Percentiles rank a stretch among this genome's conserved stretches.
Conservation (phyloP, 2,329 filamentous ascomycete species). For the Alternaria infectoria region DNA sequence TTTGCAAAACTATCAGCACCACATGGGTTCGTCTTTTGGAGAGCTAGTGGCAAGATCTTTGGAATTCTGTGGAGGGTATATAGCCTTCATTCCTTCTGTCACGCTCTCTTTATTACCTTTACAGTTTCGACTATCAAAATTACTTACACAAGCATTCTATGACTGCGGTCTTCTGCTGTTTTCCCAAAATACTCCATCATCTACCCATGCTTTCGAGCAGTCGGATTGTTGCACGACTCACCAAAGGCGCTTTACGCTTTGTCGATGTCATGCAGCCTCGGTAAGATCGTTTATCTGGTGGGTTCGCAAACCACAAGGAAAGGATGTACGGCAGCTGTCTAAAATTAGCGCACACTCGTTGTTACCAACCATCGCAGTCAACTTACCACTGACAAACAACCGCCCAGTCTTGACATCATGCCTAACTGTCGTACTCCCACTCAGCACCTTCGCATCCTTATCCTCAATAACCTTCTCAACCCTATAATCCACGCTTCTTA, state of each 20-base stretch:
- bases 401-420: slow-evolving; percentile 36
- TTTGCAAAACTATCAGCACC: fast-evolving
- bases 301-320: slow-evolving; percentile 19
- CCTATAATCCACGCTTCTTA: slow-evolving; percentile 17
- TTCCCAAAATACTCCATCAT: not conserved
- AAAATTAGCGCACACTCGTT: not conserved
- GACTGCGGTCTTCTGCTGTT: not conserved
- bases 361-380: no score
- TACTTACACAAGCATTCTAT: not conserved
- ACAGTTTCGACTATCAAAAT: not conserved
- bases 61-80: not conserved
- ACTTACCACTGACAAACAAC: slow-evolving; percentile 34
- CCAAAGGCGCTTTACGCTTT: not conserved
- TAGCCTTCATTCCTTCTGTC: not conserved
- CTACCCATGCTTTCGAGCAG: not conserved
- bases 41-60: not conserved
- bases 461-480: slow-evolving; percentile 39
- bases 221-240: not conserved
- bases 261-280: not conserved
- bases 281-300: not conserved
- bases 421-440: slow-evolving; percentile 30
- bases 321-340: slow-evolving; percentile 10
- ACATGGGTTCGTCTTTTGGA: not conserved
- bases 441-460: slow-evolving; percentile 24
- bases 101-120: not conserved